These are phyloP conservation scores for Tylopilus vinaceipallidus DNA, from an alignment of 768 basidiomycete genomes.

Conservation along the genomic window DNA sequence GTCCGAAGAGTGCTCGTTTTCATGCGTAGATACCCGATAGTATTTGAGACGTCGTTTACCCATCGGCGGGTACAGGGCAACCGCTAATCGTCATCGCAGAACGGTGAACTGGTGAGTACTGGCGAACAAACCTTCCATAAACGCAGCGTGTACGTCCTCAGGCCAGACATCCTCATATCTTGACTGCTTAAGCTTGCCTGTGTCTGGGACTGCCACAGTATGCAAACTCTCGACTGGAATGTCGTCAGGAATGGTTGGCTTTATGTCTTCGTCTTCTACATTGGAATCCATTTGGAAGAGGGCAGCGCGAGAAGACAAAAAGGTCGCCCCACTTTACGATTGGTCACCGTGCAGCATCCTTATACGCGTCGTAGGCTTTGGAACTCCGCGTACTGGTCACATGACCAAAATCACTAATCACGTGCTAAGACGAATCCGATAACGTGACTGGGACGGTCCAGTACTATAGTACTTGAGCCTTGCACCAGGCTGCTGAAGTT, in stretches of 20 bases:
- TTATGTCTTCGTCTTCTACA: slow-evolving; percentile 13
- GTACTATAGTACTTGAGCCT: too few species aligned
- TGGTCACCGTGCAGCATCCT: slow-evolving; percentile 1
- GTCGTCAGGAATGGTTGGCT: slow-evolving; percentile 13
- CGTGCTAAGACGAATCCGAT: slow-evolving; percentile 9
- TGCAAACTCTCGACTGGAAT: neutral
- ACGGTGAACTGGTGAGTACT: neutral
- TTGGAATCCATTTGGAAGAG: slow-evolving; percentile 23
- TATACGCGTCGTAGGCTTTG: slow-evolving; percentile 18
- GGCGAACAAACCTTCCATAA: slow-evolving; percentile 34
- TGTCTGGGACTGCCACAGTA: neutral
- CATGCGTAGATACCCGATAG: slow-evolving; percentile 21
- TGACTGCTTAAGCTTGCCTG: slow-evolving; percentile 27
- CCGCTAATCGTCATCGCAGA: slow-evolving; percentile 21
- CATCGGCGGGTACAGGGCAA: slow-evolving; percentile 34
- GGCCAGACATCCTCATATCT: slow-evolving; percentile 36
- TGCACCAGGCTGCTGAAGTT: too few species aligned
- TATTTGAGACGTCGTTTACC: slow-evolving; percentile 37
- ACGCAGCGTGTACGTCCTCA: slow-evolving; percentile 35
- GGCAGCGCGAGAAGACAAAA: slow-evolving; percentile 13
- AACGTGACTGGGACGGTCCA: slow-evolving; percentile 11
- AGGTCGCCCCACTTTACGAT: neutral
- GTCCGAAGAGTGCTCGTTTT: slow-evolving; percentile 9
- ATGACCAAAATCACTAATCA: too few species aligned
- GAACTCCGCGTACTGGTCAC: slow-evolving; percentile 26